Base-by-base conservation (phyloP, 2,329 filamentous ascomycete species). In the Mollisia scopiformis region DNA sequence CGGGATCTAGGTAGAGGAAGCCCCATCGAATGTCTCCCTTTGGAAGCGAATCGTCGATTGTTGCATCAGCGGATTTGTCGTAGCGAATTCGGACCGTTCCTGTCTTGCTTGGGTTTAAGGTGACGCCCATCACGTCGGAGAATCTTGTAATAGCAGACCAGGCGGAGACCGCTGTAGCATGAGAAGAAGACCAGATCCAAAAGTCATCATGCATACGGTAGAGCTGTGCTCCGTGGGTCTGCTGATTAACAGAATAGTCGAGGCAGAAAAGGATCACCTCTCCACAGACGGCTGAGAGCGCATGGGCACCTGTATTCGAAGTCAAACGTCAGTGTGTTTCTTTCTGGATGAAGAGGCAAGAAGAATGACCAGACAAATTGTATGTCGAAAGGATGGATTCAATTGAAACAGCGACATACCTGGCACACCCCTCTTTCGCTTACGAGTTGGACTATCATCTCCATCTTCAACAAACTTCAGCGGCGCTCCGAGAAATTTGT, bases 181-280 rank as follows among this genome's bases (percentile, higher is more conserved):
- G 81, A 6, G 84, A 77, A 8, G 62, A 41, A 8, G 82, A 81
- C 86, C 86, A 89, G 68, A 89, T 84, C 87, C 86, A 90, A 54
- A 89, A 79, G 63, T 89, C 86, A 64, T 89, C 87, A 55, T 88
- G 82, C 57, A 89, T 78, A 11, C 88, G 82, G 71, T 87, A 87
- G 5, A 90, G 73, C 23, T 80, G 77, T 1, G 77, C 75, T 0
- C 85, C 86, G 6, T 73, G 67, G 0, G 86, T 85, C 1, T 76
- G 74, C 60, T 85, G 81, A 62, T 89, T 90, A 46, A 90, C 81
- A 0, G 86, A 79, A 67, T 85, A 86, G 68, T 90, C 88, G 66
- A 90, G 81, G 61, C 84, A 86, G 68, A 90, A 90, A 0, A 90
- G 74, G 0, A 87, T 75, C 0, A 78, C 74, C 69, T 90, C 88